Percentiles rank a stretch among this genome's conserved stretches.
These are phyloP conservation scores for Pseudodiploospora longispora DNA, from an alignment of 2,329 filamentous ascomycete genomes.

Conservation along the genomic window DNA sequence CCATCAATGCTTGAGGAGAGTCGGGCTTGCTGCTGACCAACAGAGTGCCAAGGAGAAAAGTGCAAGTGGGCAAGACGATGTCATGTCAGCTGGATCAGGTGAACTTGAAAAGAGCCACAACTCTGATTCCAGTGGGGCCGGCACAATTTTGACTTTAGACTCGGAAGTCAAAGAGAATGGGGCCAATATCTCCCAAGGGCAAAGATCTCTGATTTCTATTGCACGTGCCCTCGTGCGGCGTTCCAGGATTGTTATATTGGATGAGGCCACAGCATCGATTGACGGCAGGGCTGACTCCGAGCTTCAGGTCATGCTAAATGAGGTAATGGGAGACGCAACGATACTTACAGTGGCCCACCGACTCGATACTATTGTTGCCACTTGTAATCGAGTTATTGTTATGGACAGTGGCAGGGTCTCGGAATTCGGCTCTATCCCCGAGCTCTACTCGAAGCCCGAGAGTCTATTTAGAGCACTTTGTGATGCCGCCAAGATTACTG, in stretches of 20 bases:
- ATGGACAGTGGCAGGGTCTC: constrained; percentile 40
- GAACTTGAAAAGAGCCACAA: background rate
- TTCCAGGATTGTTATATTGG: constrained; percentile 10
- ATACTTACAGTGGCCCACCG: constrained; percentile 28
- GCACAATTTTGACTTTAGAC: constrained; percentile 1
- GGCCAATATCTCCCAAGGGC: constrained; percentile 8
- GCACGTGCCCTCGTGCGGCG: constrained; percentile 7
- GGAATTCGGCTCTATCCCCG: constrained; percentile 21
- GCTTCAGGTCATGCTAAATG: constrained; percentile 9
- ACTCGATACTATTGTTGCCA: constrained; percentile 30
- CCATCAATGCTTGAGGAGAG: constrained; percentile 58
- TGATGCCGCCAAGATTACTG: background rate
- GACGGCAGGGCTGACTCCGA: constrained; percentile 7
- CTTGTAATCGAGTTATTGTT: constrained; percentile 38
- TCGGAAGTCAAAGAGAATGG: constrained; percentile 4
- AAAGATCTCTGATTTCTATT: constrained; percentile 10
- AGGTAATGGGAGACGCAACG: constrained; percentile 30
- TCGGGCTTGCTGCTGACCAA: constrained; percentile 47
- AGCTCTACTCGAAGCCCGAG: background rate
- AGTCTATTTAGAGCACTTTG: constrained; percentile 3
- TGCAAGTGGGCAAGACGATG: background rate
- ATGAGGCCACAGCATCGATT: constrained; percentile 11
- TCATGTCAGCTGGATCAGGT: background rate
- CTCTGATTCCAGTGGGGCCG: background rate
- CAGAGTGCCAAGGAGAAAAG: constrained; percentile 2